Evolutionary conservation across 179 eudicot genomes (phyloP), one percentile per base, ranked within the genome.

Genomic region (Gypsophila paniculata): DNA sequence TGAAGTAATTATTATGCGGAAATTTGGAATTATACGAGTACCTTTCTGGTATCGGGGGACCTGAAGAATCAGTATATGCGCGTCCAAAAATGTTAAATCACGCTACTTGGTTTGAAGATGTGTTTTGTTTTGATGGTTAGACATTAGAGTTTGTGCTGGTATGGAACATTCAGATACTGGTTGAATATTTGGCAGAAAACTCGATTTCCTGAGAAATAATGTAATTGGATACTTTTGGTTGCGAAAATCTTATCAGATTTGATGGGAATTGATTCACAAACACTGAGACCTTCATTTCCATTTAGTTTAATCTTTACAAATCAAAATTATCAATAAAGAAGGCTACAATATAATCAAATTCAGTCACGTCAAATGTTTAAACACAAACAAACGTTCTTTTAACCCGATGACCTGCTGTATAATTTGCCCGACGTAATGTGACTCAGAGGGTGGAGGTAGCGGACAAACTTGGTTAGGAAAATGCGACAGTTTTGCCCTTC

Each of bases 351-450:
- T 53, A 61, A 18, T 60, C 17, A 51, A 75, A n/a, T 22, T 32
- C 62, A 68, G 9, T 34, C 29, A 49, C 17, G 54, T 51, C 6
- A 68, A 60, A 68, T 38, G 69, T 68, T 61, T 39, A 54, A 18
- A 29, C 19, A 55, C 39, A 52, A 5, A 36, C n/a, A 74, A 38
- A 7, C 6, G 12, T 18, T 65, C 17, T 32, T 74, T 57, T 58
- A 26, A 18, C 54, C n/a, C 13, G 57, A 55, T 65, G 11, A n/a
- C 14, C 69, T 10, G 14, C 61, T 26, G 36, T 14, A 39, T 14
- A 67, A 51, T 36, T 49, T 49, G n/a, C 44, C 44, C 12, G 14
- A 49, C 14, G 10, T 6, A 23, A 14, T 0, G n/a, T 26, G 55
- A 26, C 71, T 68, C n/a, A 48, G 29, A 2, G 53, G 32, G 15